These are phyloP conservation scores for Fistulifera solaris DNA, from an alignment of 108 stramenopile genomes.

Conservation along the genomic window DNA sequence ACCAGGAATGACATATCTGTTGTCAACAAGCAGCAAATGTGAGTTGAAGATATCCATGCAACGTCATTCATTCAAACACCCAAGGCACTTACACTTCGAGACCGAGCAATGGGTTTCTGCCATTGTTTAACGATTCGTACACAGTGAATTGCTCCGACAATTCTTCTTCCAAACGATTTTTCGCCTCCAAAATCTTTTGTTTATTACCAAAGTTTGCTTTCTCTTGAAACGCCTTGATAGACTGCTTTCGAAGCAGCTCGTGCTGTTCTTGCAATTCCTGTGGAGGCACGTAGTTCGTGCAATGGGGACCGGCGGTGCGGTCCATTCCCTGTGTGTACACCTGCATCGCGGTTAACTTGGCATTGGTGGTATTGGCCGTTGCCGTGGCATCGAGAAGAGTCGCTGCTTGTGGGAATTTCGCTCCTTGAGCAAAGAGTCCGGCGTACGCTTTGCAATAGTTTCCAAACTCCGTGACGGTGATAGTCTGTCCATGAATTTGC, in stretches of 20 bases:
- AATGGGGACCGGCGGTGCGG: conserved; percentile 68
- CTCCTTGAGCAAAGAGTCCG: conserved; percentile 83
- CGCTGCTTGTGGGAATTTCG: conserved; percentile 89
- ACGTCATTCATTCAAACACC: conserved; percentile 7
- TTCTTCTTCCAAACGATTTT: conserved; percentile 44
- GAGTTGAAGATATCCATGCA: background rate
- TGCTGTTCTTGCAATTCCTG: conserved; percentile 74
- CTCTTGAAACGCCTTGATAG: conserved; percentile 65
- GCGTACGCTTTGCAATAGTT: conserved; percentile 91
- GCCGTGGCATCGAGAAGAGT: conserved; percentile 97
- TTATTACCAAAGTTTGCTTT: conserved; percentile 92
- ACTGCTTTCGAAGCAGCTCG: conserved; percentile 24
- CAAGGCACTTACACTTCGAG: conserved; percentile 82
- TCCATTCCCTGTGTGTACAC: conserved; percentile 87
- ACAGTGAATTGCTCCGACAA: conserved; percentile 60
- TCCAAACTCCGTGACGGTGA: conserved; percentile 87
- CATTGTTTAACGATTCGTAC: conserved; percentile 72
- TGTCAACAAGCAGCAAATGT: conserved; percentile 3
- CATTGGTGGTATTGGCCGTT: conserved; percentile 90
- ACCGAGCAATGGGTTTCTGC: conserved; percentile 83
- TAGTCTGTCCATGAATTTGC: conserved; percentile 71
- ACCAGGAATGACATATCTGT: conserved; percentile 80
- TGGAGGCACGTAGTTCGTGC: conserved; percentile 60
- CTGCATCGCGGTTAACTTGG: conserved; percentile 59
- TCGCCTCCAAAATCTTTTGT: conserved; percentile 55